phyloP scores from a whole-genome alignment of 495 filamentous ascomycete genomes.

The Articulospora tetracladia region DNA sequence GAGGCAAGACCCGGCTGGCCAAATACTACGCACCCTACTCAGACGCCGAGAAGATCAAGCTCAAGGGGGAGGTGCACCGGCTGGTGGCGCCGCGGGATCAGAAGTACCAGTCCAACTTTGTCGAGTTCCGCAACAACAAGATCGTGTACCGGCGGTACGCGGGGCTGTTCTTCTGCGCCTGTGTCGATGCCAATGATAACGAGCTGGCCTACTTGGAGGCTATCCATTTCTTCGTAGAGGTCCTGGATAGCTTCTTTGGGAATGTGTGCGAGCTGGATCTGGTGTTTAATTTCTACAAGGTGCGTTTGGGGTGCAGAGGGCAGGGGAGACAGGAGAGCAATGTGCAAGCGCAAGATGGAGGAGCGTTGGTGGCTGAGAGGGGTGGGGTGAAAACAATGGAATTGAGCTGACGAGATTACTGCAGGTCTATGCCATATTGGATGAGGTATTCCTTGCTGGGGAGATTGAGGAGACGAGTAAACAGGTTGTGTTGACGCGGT shows the following conservation, averaged over 20 bases:
- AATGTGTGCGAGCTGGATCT: constrained; percentile 99
- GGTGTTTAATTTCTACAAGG: constrained; percentile 97
- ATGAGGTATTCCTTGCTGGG: constrained; percentile 93
- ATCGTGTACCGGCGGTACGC: constrained; percentile 97
- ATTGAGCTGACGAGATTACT: not conserved
- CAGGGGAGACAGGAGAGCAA: not conserved
- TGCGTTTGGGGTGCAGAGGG: constrained; percentile 26
- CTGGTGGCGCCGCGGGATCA: constrained; percentile 96
- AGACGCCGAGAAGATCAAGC: constrained; percentile 93
- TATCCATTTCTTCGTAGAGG: constrained; percentile 99
- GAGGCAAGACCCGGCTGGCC: constrained; percentile 96
- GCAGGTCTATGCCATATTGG: constrained; percentile 95
- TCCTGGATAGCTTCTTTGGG: constrained; percentile 96
- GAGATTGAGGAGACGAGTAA: constrained; percentile 99
- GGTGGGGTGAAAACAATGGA: not conserved
- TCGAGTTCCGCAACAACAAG: constrained; percentile 90
- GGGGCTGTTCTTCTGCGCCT: constrained; percentile 97
- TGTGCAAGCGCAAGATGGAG: not conserved
- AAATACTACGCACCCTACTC: constrained; percentile 99
- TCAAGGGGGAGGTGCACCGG: constrained; percentile 96
- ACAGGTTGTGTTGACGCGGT: constrained; percentile 88
- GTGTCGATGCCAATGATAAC: constrained; percentile 98
- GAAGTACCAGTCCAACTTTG: constrained; percentile 99
- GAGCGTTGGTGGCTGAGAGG: not conserved
- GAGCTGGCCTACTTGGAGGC: constrained; percentile 96